Evolutionary conservation across 2,329 filamentous ascomycete species (phyloP), one percentile per base, ranked within the genome.

Genomic region (Penicillium sp.): DNA sequence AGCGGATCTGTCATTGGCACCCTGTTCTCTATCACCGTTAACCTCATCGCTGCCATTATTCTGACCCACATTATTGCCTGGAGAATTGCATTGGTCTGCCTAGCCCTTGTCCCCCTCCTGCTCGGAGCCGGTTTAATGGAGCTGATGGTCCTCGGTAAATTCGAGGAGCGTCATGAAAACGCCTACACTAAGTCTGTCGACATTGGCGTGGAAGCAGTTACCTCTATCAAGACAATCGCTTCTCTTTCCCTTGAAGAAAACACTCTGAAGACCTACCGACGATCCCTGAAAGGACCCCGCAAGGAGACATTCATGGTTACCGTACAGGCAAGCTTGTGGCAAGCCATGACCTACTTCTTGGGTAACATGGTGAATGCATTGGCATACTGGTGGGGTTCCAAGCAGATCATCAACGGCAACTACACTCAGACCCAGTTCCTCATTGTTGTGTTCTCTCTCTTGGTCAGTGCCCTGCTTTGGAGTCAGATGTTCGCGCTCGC

Each of bases 351-450:
- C 2, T 78, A 77, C 53, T 73, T 74, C 59, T 58, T 77, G 2
- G 83, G 85, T 21, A 88, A 87, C 66, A 79, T 89, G 50, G 84
- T 91, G 27, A 90, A 91, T 66, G 87, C 88, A 0, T 82, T 92
- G 53, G 87, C 88, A 0, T 92, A 91, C 72, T 92, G 88, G 87
- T 92, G 89, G 88, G 89, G 89, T 4, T 82, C 88, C 0, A 87
- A 84, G 64, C 84, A 86, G 60, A 89, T 92, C 58, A 82, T 86
- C 50, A 79, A 81, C 41, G 88, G 88, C 5, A 76, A 84, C 55
- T 88, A 88, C 63, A 83, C 82, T 43, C 84, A 86, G 33, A 82
- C 88, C n/a, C 75, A 84, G 50, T 92, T 91, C 75, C 86, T 92
- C 70, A 88, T 90, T 65, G 87, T 92, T 8, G 79, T 91, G 4